These are phyloP conservation scores for Lipomyces chichibuensis DNA, from an alignment of 805 yeast species.

Conservation along the genomic window DNA sequence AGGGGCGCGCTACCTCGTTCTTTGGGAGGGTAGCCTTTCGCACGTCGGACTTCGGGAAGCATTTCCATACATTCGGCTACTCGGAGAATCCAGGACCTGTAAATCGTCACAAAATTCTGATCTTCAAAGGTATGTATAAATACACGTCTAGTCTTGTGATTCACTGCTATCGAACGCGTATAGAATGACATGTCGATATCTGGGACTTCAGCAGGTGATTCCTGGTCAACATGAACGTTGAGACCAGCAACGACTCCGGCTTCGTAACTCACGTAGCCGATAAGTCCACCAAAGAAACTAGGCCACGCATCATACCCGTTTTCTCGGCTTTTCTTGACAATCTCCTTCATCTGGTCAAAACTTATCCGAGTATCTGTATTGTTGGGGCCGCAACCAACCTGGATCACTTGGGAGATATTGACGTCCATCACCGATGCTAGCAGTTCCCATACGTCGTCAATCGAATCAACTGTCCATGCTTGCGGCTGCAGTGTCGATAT, in stretches of 20 bases:
- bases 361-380: not conserved
- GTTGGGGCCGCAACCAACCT: not conserved
- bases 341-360: slow-evolving; percentile 5
- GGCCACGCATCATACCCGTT: slow-evolving; percentile 41
- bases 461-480: slow-evolving; percentile 8
- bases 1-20: not conserved
- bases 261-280: slow-evolving; percentile 87
- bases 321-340: not conserved
- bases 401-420: slow-evolving; percentile 3
- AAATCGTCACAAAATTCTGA: not conserved
- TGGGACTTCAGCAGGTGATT: slow-evolving; percentile 42
- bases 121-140: slow-evolving; percentile 39
- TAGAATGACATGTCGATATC: slow-evolving; percentile 76
- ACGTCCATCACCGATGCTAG: slow-evolving; percentile 10
- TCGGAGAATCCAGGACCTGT: slow-evolving; percentile 1
- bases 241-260: slow-evolving; percentile 59
- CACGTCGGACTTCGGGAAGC: slow-evolving; percentile 3
- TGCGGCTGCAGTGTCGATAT: not conserved
- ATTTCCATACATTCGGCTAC: not conserved
- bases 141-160: slow-evolving; percentile 52
- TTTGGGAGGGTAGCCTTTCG: not conserved
- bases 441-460: slow-evolving; percentile 29
- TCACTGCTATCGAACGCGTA: slow-evolving; percentile 63
- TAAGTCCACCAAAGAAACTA: slow-evolving; percentile 89
- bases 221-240: slow-evolving; percentile 6